Conservation (phyloP, 2,329 filamentous ascomycete species). For the Apiospora arundinis region DNA sequence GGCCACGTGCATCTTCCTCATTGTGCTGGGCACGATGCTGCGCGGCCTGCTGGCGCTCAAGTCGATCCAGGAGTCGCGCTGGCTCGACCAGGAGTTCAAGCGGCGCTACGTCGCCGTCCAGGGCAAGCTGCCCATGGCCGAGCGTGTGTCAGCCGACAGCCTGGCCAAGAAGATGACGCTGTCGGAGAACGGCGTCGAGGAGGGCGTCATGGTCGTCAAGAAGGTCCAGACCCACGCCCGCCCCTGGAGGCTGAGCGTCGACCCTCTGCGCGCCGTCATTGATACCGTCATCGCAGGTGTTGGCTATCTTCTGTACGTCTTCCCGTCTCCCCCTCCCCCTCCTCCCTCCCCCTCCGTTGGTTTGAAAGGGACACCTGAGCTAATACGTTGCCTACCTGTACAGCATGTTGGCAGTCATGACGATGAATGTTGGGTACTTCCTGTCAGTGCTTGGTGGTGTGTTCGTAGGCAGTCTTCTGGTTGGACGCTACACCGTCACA, state of each 20-base stretch:
- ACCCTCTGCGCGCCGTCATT: conserved; percentile 38
- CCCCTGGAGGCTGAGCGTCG: conserved; percentile 83
- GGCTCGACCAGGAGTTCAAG: conserved; percentile 74
- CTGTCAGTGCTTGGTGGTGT: conserved; percentile 46
- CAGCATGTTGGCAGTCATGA: conserved; percentile 45
- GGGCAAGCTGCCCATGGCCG: conserved; percentile 65
- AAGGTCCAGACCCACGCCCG: conserved; percentile 57
- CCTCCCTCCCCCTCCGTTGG: too few relatives aligned
- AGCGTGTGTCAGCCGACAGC: conserved; percentile 63
- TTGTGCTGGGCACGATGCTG: conserved; percentile 73
- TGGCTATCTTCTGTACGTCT: conserved; percentile 41
- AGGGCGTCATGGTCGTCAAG: conserved; percentile 77
- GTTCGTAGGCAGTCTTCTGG: conserved; percentile 84
- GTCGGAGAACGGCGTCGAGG: conserved; percentile 79
- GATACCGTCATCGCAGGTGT: conserved; percentile 40
- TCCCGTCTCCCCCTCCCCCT: not conserved
- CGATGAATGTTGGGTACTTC: conserved; percentile 43
- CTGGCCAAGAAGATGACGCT: conserved; percentile 71
- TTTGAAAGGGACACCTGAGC: not conserved
- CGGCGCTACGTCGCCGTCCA: conserved; percentile 79
- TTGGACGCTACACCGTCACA: conserved; percentile 70
- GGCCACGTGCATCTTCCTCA: conserved; percentile 89
- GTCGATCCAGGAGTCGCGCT: conserved; percentile 65
- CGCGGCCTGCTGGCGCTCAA: conserved; percentile 76
- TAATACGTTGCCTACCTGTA: not conserved